Conservation (phyloP, 1,284 basidiomycete species). For the Ustilago bromivora region DNA sequence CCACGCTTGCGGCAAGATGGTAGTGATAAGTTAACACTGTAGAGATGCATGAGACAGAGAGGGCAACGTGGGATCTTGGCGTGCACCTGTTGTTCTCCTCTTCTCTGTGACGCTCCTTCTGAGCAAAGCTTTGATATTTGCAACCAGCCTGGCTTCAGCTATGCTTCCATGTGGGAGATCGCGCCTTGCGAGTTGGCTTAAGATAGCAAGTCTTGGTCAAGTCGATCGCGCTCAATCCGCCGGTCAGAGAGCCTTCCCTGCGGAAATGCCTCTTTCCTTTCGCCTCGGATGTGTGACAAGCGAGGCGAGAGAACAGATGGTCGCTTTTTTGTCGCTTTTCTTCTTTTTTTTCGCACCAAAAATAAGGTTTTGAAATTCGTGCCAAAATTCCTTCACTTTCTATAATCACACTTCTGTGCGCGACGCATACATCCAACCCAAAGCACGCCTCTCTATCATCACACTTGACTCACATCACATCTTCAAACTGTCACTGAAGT, state of each 20-base stretch:
- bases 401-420: conserved; percentile 3
- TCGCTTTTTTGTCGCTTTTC: not conserved
- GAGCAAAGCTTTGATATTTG: too few species aligned
- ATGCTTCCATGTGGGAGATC: too few species aligned
- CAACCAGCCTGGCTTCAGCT: too few species aligned
- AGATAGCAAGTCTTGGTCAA: too few species aligned
- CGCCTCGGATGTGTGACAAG: not conserved
- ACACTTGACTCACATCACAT: not conserved
- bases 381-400: not conserved
- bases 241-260: not conserved
- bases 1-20: too few species aligned
- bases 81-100: too few species aligned
- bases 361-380: not conserved
- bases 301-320: not conserved
- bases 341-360: not conserved
- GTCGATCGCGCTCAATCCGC: not conserved
- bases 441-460: not conserved
- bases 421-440: not conserved
- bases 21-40: too few species aligned
- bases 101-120: too few species aligned
- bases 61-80: too few species aligned
- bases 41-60: too few species aligned
- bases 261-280: not conserved
- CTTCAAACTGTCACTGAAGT: too few species aligned
- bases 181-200: too few species aligned